Percentiles rank a stretch among this genome's conserved stretches.
phyloP scores from a whole-genome alignment of 2,329 filamentous ascomycete species.

The Aspergillus arachidicola region DNA sequence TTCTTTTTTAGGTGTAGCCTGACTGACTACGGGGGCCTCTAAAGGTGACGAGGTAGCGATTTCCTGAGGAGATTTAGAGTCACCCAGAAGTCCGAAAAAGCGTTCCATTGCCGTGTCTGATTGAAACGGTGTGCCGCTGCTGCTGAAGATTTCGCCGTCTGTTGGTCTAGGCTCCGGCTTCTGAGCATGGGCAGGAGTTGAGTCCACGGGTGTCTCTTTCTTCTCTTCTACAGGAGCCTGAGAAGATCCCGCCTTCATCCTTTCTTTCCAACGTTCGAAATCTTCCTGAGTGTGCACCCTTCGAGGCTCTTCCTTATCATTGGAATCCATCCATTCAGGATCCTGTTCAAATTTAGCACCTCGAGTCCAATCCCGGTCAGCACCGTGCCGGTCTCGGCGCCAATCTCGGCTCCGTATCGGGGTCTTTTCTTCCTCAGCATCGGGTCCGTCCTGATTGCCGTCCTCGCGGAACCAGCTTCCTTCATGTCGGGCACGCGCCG shows the following conservation, averaged over 20 bases:
- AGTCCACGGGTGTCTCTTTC: conserved; percentile 39
- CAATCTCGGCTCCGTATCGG: conserved; percentile 67
- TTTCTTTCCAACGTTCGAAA: conserved; percentile 92
- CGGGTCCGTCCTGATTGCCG: conserved; percentile 37
- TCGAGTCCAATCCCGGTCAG: conserved; percentile 58
- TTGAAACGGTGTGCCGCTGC: conserved; percentile 63
- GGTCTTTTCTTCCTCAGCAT: conserved; percentile 46
- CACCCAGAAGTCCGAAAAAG: conserved; percentile 68
- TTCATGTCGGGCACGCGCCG: conserved; percentile 66
- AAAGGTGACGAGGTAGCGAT: conserved; percentile 38
- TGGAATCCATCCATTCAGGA: conserved; percentile 87
- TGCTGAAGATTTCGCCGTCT: conserved; percentile 55
- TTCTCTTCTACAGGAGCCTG: conserved; percentile 46
- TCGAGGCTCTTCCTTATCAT: conserved; percentile 65
- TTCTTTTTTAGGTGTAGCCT: conserved; percentile 46
- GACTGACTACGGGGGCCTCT: conserved; percentile 15
- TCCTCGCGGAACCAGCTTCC: conserved; percentile 75
- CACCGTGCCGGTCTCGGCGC: conserved; percentile 50
- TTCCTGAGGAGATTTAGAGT: conserved; percentile 51
- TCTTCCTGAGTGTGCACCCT: conserved; percentile 82
- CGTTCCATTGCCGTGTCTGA: conserved; percentile 72
- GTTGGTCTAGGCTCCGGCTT: conserved; percentile 42
- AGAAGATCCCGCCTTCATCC: conserved; percentile 71
- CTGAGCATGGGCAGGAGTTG: conserved; percentile 25
- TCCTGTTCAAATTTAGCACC: conserved; percentile 69